phyloP scores from a whole-genome alignment of 208 protist species.

The Sergeia podlipaevii region DNA sequence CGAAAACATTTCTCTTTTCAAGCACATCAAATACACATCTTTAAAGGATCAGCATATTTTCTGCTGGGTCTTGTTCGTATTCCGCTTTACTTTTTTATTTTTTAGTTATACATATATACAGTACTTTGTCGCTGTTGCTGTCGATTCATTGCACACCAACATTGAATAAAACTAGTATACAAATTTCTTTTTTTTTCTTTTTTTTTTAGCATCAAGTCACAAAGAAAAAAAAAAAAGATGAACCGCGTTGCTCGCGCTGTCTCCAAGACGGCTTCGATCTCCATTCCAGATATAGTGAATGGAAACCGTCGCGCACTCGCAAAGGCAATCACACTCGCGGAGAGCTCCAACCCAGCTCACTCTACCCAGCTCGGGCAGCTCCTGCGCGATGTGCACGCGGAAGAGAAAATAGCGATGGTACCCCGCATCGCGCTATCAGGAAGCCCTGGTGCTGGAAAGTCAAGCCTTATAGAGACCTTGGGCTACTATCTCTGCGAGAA shows the following conservation, averaged over 20 bases:
- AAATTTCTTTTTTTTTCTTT: background rate
- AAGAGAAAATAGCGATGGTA: slow-evolving; percentile 16
- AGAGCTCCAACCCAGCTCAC: slow-evolving; percentile 37
- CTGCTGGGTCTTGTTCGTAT: too few relatives aligned
- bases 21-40: too few relatives aligned
- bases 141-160: too few relatives aligned
- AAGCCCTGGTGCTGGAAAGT: slow-evolving; percentile 95
- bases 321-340: slow-evolving; percentile 71
- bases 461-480: slow-evolving; percentile 90
- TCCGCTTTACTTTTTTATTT: too few relatives aligned
- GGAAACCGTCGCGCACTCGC: slow-evolving; percentile 53
- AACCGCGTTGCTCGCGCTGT: slow-evolving; percentile 25
- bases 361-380: slow-evolving; percentile 21
- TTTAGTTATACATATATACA: too few relatives aligned
- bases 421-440: slow-evolving; percentile 91
- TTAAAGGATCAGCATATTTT: too few relatives aligned
- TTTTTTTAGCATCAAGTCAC: background rate
- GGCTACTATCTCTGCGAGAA: slow-evolving; percentile 53
- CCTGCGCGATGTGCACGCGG: slow-evolving; percentile 31
- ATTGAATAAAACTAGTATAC: too few relatives aligned
- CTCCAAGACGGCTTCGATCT: slow-evolving; percentile 14
- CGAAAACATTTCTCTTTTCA: too few relatives aligned
- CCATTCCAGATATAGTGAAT: slow-evolving; percentile 23
- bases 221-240: slow-evolving; percentile 6
- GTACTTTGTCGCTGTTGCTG: too few relatives aligned